Evolutionary conservation across 1,284 basidiomycete genomes (phyloP).

Genomic region (Rugosomyces carneus): DNA sequence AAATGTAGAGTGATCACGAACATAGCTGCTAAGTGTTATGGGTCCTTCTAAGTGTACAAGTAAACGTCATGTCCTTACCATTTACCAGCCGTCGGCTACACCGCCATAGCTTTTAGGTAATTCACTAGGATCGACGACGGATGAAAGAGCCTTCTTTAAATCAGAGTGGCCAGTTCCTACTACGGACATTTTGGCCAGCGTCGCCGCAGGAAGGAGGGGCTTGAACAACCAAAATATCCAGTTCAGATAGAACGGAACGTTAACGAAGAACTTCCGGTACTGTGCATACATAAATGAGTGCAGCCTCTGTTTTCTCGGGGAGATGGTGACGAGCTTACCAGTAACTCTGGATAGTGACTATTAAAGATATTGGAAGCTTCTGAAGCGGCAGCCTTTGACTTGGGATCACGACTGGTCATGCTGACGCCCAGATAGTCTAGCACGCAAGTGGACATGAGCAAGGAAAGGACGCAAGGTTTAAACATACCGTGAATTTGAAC

Average conservation of each 20-base stretch:
- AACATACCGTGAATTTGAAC: constrained; percentile 64
- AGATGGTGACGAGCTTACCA: constrained; percentile 44
- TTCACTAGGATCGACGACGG: constrained; percentile 46
- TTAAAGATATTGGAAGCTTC: constrained; percentile 68
- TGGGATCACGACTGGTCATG: constrained; percentile 59
- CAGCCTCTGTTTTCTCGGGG: background rate
- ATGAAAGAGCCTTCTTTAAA: constrained; percentile 52
- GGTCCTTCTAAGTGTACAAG: no score
- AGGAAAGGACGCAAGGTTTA: background rate
- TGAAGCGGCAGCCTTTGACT: constrained; percentile 67
- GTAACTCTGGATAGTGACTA: constrained; percentile 69
- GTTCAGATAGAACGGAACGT: constrained; percentile 64
- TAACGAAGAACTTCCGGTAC: constrained; percentile 74
- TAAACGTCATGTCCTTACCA: background rate
- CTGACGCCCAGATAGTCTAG: constrained; percentile 72
- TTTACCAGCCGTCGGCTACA: constrained; percentile 36
- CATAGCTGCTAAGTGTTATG: no score
- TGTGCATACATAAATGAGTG: constrained; percentile 19
- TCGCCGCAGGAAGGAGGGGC: constrained; percentile 59
- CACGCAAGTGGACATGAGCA: background rate
- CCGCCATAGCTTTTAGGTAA: constrained; percentile 70
- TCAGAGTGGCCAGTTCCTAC: constrained; percentile 57
- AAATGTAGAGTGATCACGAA: no score
- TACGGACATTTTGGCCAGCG: constrained; percentile 71
- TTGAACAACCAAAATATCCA: constrained; percentile 85